Base-by-base conservation (phyloP, 2,329 filamentous ascomycete species). In the Fusarium oligoseptatum region DNA sequence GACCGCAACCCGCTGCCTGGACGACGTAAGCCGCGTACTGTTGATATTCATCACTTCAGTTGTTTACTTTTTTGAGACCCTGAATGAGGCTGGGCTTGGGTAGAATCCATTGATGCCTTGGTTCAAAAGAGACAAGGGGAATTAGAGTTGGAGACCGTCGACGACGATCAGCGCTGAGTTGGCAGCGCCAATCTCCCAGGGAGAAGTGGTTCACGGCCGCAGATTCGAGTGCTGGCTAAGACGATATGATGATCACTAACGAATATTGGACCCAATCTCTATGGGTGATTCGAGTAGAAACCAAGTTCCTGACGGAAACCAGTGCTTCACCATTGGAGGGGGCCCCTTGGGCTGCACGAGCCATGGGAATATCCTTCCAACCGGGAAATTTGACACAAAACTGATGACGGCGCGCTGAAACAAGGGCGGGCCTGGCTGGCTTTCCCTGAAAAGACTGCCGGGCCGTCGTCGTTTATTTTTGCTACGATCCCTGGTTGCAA, bases 241-340 rank as follows among this genome's bases (percentile, higher is more conserved):
- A 45, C 45, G 60, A 52, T 24, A 58, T 64, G 67, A 64, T 60
- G 60, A 66, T 66, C 58, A 61, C 27, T 52, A 52, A 29, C 10
- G 48, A n/a, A 52, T 52, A 52, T 32, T 52, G 48, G 48, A 37
- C 34, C 45, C 4, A 15, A 60, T 45, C 52, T 63, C 36, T 58
- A 55, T 65, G 48, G 43, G 17, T 60, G 22, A 37, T 57, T 61
- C 27, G 29, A 36, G n/a, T 32, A 57, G 32, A 32, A 45, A 60
- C 67, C 60, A 66, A 45, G 56, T 67, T 32, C 20, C 55, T 43
- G 45, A 48, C 57, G 58, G 52, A 58, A 62, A 64, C 73, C 70
- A 73, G 34, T 73, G 71, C 76, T 63, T 77, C 75, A 77, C 73
- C 75, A 77, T 76, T 14, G 41, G 20, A 60, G n/a, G 52, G 29